These are phyloP conservation scores for Spirogloea muscicola DNA, from an alignment of 139 green algal species.

Conservation along the genomic window DNA sequence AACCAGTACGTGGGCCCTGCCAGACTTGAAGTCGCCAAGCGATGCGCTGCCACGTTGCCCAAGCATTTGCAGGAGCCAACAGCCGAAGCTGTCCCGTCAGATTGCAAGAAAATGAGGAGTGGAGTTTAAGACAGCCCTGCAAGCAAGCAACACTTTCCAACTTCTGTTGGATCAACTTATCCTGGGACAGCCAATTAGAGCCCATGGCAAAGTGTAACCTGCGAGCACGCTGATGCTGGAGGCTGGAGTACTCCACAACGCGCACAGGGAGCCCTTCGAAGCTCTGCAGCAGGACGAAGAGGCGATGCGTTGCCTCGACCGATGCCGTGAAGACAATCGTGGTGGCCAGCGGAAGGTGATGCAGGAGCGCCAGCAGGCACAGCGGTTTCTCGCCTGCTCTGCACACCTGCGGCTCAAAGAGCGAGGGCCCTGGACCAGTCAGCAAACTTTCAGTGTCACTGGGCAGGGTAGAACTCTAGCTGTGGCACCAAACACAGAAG, in stretches of 20 bases:
- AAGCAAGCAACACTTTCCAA: slow-evolving; percentile 5
- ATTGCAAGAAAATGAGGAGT: neutral
- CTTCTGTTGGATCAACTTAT: neutral
- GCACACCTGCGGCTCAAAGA: no score
- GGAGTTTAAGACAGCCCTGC: neutral
- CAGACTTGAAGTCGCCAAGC: slow-evolving; percentile 43
- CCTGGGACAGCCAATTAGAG: no score
- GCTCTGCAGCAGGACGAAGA: slow-evolving; percentile 62
- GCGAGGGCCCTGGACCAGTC: no score
- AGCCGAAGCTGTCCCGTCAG: neutral
- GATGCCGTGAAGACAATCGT: slow-evolving; percentile 82
- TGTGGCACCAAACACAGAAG: no score
- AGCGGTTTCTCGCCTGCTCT: slow-evolving; percentile 39
- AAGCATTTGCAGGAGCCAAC: neutral
- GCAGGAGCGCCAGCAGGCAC: slow-evolving; percentile 32
- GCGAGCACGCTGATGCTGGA: slow-evolving; percentile 30
- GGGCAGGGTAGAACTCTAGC: no score
- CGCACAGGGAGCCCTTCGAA: slow-evolving; percentile 34
- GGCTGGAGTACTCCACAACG: slow-evolving; percentile 54
- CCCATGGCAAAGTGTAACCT: no score
- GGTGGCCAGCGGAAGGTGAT: slow-evolving; percentile 26
- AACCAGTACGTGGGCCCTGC: slow-evolving; percentile 43
- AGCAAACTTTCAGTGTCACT: no score
- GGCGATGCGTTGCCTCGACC: slow-evolving; percentile 68
- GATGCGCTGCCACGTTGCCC: slow-evolving; percentile 16